Conservation (phyloP, 2,329 filamentous ascomycete genomes). For the Colletotrichum theobromicola region DNA sequence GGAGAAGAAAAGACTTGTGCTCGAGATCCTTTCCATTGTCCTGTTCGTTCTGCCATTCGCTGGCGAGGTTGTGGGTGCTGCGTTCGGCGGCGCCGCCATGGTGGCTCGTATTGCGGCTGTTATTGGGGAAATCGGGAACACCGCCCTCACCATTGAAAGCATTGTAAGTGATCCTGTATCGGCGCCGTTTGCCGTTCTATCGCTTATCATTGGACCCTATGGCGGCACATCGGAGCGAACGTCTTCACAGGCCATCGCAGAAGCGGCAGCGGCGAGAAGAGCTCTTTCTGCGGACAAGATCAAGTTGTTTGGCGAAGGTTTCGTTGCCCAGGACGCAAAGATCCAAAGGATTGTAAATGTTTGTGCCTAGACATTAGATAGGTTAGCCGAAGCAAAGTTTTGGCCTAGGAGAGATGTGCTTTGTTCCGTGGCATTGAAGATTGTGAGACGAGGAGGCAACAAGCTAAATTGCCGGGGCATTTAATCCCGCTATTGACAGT, state of each 20-base stretch:
- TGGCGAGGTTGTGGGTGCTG: neutral
- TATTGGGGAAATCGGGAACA: neutral
- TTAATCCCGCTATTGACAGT: neutral
- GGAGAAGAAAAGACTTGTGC: neutral
- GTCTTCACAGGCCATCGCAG: neutral
- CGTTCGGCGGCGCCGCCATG: neutral
- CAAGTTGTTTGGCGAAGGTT: accelerated
- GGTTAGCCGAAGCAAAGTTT: neutral
- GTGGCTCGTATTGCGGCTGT: neutral
- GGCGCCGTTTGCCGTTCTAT: neutral
- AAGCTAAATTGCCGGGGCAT: neutral
- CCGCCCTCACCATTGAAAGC: neutral
- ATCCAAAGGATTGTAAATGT: neutral
- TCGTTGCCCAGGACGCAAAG: neutral
- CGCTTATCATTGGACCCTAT: neutral
- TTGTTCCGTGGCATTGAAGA: neutral
- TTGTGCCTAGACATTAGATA: neutral
- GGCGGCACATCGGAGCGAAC: neutral
- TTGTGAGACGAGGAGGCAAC: neutral
- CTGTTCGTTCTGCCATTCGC: neutral
- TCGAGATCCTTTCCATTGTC: neutral
- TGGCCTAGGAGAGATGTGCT: neutral
- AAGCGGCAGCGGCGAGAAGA: neutral
- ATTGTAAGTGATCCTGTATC: neutral
- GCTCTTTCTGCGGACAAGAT: neutral